These are phyloP conservation scores for Cadophora luteo-olivacea DNA, from an alignment of 2,329 filamentous ascomycete species.

Conservation along the genomic window DNA sequence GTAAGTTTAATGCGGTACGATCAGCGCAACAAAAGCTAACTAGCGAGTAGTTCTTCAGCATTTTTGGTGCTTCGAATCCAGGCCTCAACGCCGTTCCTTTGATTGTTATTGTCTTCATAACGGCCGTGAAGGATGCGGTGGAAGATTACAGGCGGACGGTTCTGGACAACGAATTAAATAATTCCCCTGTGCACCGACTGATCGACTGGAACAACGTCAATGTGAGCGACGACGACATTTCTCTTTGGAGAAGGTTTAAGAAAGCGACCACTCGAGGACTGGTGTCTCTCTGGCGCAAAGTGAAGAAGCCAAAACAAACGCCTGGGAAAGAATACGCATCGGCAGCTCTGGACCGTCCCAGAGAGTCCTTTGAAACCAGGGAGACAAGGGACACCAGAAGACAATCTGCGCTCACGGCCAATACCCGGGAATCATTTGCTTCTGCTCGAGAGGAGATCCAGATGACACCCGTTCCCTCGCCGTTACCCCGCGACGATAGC, in stretches of 20 bases:
- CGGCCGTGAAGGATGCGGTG: conserved; percentile 91
- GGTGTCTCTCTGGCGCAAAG: conserved; percentile 51
- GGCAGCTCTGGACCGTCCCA: conserved; percentile 38
- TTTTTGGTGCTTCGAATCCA: conserved; percentile 91
- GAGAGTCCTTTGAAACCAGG: conserved; percentile 66
- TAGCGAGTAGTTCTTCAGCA: conserved; percentile 80
- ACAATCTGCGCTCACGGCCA: conserved; percentile 37
- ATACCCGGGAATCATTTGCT: conserved; percentile 55
- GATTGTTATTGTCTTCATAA: conserved; percentile 89
- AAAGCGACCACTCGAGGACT: conserved; percentile 69
- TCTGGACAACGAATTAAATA: conserved; percentile 93
- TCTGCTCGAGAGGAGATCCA: conserved; percentile 78
- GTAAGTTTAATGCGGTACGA: conserved; percentile 65
- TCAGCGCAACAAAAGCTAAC: conserved; percentile 37
- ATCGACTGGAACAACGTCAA: conserved; percentile 94
- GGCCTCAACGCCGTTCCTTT: conserved; percentile 89
- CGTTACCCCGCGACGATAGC: conserved; percentile 58
- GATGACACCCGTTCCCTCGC: conserved; percentile 94
- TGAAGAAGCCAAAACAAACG: conserved; percentile 56
- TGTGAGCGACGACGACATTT: conserved; percentile 84
- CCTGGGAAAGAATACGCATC: conserved; percentile 34
- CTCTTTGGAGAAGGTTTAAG: conserved; percentile 86
- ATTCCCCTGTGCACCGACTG: conserved; percentile 90
- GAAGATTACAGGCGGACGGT: conserved; percentile 94
- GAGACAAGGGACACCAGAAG: conserved; percentile 38